These are phyloP conservation scores for Isoetes taiwanensis DNA, from an alignment of 75 land plant species.

Conservation along the genomic window DNA sequence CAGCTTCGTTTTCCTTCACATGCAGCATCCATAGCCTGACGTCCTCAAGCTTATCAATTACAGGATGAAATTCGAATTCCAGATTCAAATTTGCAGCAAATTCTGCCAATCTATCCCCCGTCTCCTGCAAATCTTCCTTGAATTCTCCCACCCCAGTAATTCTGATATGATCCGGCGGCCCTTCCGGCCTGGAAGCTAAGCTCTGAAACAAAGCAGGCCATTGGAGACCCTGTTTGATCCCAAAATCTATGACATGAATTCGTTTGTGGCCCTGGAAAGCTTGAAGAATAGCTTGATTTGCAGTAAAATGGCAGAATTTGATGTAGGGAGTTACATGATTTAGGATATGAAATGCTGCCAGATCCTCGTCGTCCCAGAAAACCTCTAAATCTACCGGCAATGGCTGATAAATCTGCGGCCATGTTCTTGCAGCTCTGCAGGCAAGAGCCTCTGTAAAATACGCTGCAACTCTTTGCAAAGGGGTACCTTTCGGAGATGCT, in stretches of 20 bases:
- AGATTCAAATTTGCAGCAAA: conserved; percentile 60
- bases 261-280: conserved; percentile 79
- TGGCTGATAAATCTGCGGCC: conserved; percentile 63
- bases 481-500: conserved; percentile 58
- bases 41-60: conserved; percentile 77
- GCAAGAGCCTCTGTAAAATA: conserved; percentile 85
- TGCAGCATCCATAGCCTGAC: conserved; percentile 98
- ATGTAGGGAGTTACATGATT: conserved; percentile 64
- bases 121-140: conserved; percentile 75
- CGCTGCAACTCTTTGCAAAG: conserved; percentile 50
- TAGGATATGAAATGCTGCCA: conserved; percentile 48
- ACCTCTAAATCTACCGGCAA: conserved; percentile 23
- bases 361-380: conserved; percentile 31
- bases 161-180: conserved; percentile 72
- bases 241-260: conserved; percentile 86
- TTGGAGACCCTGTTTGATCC: conserved; percentile 91
- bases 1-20: conserved; percentile 73
- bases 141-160: conserved; percentile 72
- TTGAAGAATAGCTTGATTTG: conserved; percentile 60
- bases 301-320: conserved; percentile 71
- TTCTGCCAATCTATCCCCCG: conserved; percentile 64
- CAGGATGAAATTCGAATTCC: conserved; percentile 72
- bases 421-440: conserved; percentile 43
- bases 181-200: conserved; percentile 46
- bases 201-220: conserved; percentile 87